Conservation (phyloP, 768 basidiomycete genomes). For the Boletus coccyginus region DNA sequence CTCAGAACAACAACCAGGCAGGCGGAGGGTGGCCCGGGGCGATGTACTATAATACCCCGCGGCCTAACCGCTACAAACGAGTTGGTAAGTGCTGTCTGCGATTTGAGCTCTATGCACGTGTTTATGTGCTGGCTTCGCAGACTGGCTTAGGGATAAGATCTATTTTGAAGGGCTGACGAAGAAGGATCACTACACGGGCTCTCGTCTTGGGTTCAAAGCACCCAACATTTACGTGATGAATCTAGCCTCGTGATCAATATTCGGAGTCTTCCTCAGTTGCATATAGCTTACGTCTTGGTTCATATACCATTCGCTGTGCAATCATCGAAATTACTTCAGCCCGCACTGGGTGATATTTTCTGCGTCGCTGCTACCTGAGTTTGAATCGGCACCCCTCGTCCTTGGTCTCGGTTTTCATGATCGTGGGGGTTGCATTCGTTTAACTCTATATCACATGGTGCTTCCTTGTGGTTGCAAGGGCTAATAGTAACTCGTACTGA, state of each 20-base stretch:
- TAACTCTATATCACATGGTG: neutral
- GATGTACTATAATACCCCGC: slow-evolving; percentile 46
- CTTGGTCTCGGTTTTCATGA: neutral
- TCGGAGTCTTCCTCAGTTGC: neutral
- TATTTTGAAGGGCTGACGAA: slow-evolving; percentile 65
- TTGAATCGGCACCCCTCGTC: neutral
- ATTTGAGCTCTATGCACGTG: neutral
- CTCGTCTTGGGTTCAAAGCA: slow-evolving; percentile 71
- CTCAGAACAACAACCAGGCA: slow-evolving; percentile 36
- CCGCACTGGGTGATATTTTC: neutral
- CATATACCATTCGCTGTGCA: neutral
- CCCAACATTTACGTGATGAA: slow-evolving; percentile 79
- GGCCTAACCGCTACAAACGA: slow-evolving; percentile 52
- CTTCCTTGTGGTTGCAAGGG: neutral
- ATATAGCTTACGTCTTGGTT: slow-evolving; percentile 10
- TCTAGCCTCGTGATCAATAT: slow-evolving; percentile 41
- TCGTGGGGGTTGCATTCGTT: too few species aligned
- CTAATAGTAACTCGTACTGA: neutral
- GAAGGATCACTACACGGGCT: slow-evolving; percentile 56
- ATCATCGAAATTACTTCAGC: too few species aligned
- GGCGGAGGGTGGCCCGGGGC: slow-evolving; percentile 33
- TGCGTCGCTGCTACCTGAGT: neutral
- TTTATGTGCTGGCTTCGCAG: slow-evolving; percentile 33
- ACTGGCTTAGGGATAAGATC: slow-evolving; percentile 73
- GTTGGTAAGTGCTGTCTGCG: slow-evolving; percentile 48